Conservation (phyloP, 106 monocot genomes). For the Dioscorea dumetorum region DNA sequence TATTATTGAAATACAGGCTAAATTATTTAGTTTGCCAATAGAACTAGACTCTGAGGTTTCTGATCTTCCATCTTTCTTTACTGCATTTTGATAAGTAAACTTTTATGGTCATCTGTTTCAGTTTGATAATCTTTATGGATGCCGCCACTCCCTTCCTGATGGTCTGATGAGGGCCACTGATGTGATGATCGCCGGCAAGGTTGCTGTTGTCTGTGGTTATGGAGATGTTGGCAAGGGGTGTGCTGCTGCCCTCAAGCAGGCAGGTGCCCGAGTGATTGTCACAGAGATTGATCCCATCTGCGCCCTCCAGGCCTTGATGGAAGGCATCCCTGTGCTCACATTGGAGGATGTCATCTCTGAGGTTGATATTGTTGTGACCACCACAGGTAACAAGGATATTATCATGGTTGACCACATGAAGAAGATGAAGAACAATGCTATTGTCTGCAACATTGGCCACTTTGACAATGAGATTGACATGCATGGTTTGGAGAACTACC, state of each 20-base stretch:
- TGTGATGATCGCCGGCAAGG: conserved; percentile 90
- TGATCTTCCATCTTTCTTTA: too few species aligned
- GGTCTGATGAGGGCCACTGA: conserved; percentile 88
- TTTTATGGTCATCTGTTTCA: neutral
- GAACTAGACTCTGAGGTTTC: too few species aligned
- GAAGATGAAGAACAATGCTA: conserved; percentile 99
- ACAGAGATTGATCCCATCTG: conserved; percentile 92
- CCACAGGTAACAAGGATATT: conserved; percentile 96
- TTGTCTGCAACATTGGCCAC: conserved; percentile 93
- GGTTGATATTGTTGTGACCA: conserved; percentile 83
- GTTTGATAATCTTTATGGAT: conserved; percentile 89
- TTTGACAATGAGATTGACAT: conserved; percentile 97
- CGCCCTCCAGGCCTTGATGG: conserved; percentile 85
- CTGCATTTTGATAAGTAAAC: too few species aligned
- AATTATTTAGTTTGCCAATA: too few species aligned
- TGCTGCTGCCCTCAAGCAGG: conserved; percentile 83
- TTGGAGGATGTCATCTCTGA: conserved; percentile 60
- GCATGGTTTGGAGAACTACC: conserved; percentile 71
- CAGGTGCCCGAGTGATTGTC: conserved; percentile 74
- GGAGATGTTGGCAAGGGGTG: conserved; percentile 89
- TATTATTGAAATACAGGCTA: too few species aligned
- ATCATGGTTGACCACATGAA: conserved; percentile 92
- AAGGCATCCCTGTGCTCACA: conserved; percentile 68
- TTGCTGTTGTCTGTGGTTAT: conserved; percentile 74
- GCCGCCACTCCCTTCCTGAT: conserved; percentile 86